A percentile compares a stretch with the other conserved stretches of the same genome.
Evolutionary conservation across 306 rosid genomes (phyloP).

Genomic region (Luffa aegyptiaca): DNA sequence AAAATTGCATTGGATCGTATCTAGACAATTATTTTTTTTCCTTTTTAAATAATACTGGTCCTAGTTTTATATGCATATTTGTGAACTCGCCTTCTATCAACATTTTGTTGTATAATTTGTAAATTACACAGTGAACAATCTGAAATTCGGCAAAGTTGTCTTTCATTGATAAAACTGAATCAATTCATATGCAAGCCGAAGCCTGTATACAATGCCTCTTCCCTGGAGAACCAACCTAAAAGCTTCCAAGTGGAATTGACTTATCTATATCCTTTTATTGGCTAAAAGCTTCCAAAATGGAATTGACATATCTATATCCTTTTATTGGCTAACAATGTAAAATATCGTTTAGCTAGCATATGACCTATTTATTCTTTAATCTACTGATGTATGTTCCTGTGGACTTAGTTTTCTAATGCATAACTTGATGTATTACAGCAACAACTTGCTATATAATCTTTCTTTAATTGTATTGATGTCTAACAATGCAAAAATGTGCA

Average conservation of each 20-base stretch:
- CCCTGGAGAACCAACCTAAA: conserved; percentile 14
- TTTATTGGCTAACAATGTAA: conserved; percentile 50
- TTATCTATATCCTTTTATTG: conserved; percentile 37
- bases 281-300: conserved; percentile 24
- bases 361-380: conserved; percentile 39
- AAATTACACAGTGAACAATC: neutral
- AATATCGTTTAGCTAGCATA: conserved; percentile 31
- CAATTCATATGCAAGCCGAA: neutral
- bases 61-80: neutral
- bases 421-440: conserved; percentile 25
- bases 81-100: neutral
- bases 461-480: neutral
- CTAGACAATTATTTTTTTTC: neutral
- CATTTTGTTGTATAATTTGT: neutral
- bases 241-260: conserved; percentile 16
- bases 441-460: conserved; percentile 11
- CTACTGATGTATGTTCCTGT: conserved; percentile 21
- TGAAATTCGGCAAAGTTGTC: neutral
- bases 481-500: conserved; percentile 19
- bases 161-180: neutral
- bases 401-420: conserved; percentile 27
- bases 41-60: neutral
- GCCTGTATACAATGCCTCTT: conserved; percentile 4
- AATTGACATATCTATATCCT: conserved; percentile 19
- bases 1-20: neutral